phyloP scores from a whole-genome alignment of 2,329 filamentous ascomycete species.

The Tympanopsis confertula region DNA sequence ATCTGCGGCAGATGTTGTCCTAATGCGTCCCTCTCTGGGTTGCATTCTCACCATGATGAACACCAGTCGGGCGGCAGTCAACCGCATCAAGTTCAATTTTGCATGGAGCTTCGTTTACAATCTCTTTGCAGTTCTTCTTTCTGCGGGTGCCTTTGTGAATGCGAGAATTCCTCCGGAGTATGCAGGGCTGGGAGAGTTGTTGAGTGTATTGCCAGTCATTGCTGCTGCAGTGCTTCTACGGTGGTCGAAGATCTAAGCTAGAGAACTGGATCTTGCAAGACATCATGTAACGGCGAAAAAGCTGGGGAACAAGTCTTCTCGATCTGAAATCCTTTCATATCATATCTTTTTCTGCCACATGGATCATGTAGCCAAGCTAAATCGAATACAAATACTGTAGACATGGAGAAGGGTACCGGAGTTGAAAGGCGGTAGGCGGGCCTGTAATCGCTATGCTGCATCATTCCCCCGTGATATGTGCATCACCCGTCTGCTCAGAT shows the following conservation, averaged over 20 bases:
- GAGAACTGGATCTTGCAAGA: too few relatives aligned
- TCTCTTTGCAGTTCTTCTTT: slow-evolving; percentile 53
- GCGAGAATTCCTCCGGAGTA: slow-evolving; percentile 40
- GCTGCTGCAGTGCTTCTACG: slow-evolving; percentile 36
- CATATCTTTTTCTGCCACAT: too few relatives aligned
- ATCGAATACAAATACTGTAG: too few relatives aligned
- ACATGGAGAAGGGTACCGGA: too few relatives aligned
- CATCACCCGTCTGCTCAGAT: too few relatives aligned
- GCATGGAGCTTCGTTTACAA: slow-evolving; percentile 63
- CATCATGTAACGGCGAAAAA: too few relatives aligned
- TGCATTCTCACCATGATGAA: slow-evolving; percentile 48
- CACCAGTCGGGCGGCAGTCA: slow-evolving; percentile 29
- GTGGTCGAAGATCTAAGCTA: slow-evolving; percentile 21
- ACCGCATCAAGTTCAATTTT: slow-evolving; percentile 57
- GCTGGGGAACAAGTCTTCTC: too few relatives aligned
- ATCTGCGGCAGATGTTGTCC: slow-evolving; percentile 56
- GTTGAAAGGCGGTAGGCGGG: too few relatives aligned
- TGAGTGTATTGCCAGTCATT: slow-evolving; percentile 64
- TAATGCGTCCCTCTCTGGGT: slow-evolving; percentile 42
- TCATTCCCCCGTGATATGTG: too few relatives aligned
- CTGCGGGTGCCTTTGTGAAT: slow-evolving; percentile 50
- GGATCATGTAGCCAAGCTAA: too few relatives aligned
- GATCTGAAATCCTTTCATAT: too few relatives aligned
- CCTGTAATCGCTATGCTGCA: too few relatives aligned
- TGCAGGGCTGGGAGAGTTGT: slow-evolving; percentile 61